A percentile compares a stretch with the other conserved stretches of the same genome.
phyloP scores from a whole-genome alignment of 2,329 filamentous ascomycete species.

The Xylariaceae sp. region DNA sequence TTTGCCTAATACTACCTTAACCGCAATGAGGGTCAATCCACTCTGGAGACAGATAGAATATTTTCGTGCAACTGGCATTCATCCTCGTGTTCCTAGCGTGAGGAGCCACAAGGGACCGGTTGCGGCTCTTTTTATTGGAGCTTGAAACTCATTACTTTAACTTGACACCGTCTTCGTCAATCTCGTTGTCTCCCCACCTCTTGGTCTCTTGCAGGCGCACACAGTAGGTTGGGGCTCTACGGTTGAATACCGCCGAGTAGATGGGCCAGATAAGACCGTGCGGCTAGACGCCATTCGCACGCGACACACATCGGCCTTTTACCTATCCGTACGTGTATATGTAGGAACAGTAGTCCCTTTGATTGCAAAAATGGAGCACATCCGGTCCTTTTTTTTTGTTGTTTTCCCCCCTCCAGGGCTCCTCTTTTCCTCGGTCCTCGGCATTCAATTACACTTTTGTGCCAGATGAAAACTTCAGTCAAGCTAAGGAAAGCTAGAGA shows the following conservation, averaged over 20 bases:
- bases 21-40: constrained; percentile 10
- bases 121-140: constrained; percentile 16
- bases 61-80: constrained; percentile 7
- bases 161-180: constrained; percentile 1
- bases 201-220: constrained; percentile 1
- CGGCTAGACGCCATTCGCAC: constrained; percentile 1
- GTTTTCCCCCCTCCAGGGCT: not conserved
- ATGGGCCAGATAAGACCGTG: constrained; percentile 16
- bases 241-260: constrained; percentile 22
- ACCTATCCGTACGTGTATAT: not conserved
- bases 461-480: not conserved
- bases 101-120: constrained; percentile 6
- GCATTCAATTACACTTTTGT: too few relatives aligned
- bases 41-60: not conserved
- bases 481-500: constrained; percentile 3
- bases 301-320: not conserved
- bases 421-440: constrained; percentile 11
- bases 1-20: constrained; percentile 14
- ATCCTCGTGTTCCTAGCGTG: constrained; percentile 4
- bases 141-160: not conserved
- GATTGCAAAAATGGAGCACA: not conserved
- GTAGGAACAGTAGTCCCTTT: not conserved
- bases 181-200: constrained; percentile 9
- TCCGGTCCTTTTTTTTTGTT: not conserved
- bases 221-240: constrained; percentile 14